Base-by-base conservation (phyloP, 2,329 filamentous ascomycete species). In the Botrytis paeoniae region DNA sequence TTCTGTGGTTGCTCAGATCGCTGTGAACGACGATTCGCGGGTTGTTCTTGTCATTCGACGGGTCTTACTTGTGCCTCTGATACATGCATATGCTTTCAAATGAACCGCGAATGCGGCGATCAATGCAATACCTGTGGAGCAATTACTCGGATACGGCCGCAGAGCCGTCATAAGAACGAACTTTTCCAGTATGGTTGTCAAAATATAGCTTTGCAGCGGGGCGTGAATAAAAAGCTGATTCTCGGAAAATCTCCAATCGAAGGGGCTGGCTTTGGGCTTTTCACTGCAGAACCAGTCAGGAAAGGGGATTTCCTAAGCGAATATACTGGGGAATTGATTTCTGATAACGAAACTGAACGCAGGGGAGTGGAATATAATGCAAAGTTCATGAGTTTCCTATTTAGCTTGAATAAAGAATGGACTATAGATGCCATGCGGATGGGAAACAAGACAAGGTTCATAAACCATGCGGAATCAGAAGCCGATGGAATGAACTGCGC, bases 81-180 rank as follows among this genome's bases (percentile, higher is more conserved):
- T 76, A 87, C 86, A 5, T 96, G 93, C 79, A 90, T 92, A 22
- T 97, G 93, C 78, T 85, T 89, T 32, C 85, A 88, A 78, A 85
- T 93, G 70, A 92, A 93, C 76, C 88, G 93, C 57, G 93, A 97
- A 82, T 97, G 93, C 79, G 93, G 96, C 77, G 89, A 93, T 2
- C 89, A 92, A 20, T 97, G 93, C 78, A 86, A 86, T 25, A 85
- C 84, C 14, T 96, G 93, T 77, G 93, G 93, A 41, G 92, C 91
- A 0, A 80, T 84, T 18, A 89, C 93, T 73, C 86, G 92, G 3
- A 87, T 93, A 4, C 89, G 95, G 78, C 92, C 91, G 0, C 82
- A 85, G n/a, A 91, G 93, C 77, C 86, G 87, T 9, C 85, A 91
- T 69, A 83, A 91, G 64, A 86, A 89, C 20, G 81, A 82, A 2